Evolutionary conservation across 257 asterid genomes (phyloP).

Genomic region (Penstemon davidsonii): DNA sequence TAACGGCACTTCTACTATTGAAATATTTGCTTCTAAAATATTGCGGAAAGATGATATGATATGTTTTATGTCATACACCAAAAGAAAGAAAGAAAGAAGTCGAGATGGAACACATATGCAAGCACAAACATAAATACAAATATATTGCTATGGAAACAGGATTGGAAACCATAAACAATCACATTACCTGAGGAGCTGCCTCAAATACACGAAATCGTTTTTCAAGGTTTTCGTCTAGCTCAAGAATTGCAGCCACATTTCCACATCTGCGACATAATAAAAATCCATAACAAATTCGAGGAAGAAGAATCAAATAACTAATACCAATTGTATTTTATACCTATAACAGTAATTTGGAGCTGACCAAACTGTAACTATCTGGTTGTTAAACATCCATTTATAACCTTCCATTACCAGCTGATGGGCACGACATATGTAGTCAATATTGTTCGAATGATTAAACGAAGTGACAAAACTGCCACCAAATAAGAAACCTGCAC

Average conservation of each 20-base stretch:
- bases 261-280: conserved; percentile 68
- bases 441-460: conserved; percentile 79
- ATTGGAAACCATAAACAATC: background rate
- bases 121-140: background rate
- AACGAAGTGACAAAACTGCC: conserved; percentile 83
- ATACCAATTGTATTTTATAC: conserved; percentile 28
- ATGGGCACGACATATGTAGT: conserved; percentile 96
- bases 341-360: conserved; percentile 99
- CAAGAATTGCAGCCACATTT: conserved; percentile 94
- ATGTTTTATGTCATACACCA: background rate
- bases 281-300: conserved; percentile 17
- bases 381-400: conserved; percentile 93
- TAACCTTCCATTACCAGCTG: conserved; percentile 98
- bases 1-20: background rate
- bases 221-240: conserved; percentile 82
- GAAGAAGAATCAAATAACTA: conserved; percentile 1
- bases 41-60: background rate
- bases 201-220: conserved; percentile 79
- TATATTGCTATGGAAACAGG: background rate
- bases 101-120: too few species aligned
- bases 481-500: conserved; percentile 96
- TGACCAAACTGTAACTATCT: conserved; percentile 98
- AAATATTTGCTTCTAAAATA: background rate
- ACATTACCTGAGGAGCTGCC: conserved; percentile 92
- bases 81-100: background rate